Percentiles rank a stretch among this genome's conserved stretches.
phyloP scores from a whole-genome alignment of 2,329 filamentous ascomycete species.

The Helicocarpus griseus region DNA sequence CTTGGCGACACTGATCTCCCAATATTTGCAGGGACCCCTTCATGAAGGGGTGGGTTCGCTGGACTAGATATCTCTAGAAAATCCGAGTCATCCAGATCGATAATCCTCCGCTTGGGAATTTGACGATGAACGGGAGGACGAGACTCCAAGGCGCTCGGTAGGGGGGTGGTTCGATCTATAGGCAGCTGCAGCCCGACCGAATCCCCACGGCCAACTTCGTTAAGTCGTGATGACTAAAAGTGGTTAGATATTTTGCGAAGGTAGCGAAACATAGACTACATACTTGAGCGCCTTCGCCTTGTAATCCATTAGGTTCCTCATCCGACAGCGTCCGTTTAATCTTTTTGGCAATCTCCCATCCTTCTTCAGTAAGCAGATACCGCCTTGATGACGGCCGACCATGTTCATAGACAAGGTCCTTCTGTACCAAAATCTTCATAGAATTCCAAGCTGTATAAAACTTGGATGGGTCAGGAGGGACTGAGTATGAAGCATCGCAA shows the following conservation, averaged over 20 bases:
- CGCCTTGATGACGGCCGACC: slow-evolving; percentile 56
- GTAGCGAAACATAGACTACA: not conserved
- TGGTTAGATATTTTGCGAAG: not conserved
- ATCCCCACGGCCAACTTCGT: not conserved
- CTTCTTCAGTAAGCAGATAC: slow-evolving; percentile 66
- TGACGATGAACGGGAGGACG: not conserved
- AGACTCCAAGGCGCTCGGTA: not conserved
- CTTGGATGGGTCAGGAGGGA: slow-evolving; percentile 55
- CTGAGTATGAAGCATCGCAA: slow-evolving; percentile 64
- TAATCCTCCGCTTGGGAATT: not conserved
- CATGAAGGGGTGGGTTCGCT: not conserved
- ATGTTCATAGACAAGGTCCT: slow-evolving; percentile 64
- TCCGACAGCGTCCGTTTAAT: slow-evolving; percentile 45
- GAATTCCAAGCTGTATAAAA: slow-evolving; percentile 76
- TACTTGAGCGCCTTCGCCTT: not conserved
- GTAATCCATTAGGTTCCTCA: not conserved
- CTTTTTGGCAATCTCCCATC: slow-evolving; percentile 61
- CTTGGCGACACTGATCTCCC: not conserved
- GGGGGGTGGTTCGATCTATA: not conserved
- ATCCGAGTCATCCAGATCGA: slow-evolving; percentile 1
- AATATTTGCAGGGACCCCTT: not conserved
- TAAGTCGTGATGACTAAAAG: not conserved
- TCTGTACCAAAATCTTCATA: slow-evolving; percentile 64
- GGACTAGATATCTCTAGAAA: not conserved
- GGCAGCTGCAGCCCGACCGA: not conserved